A percentile compares a stretch with the other conserved stretches of the same genome.
Conservation (phyloP, 2,329 filamentous ascomycete species). For the Sclerotinia borealis region DNA sequence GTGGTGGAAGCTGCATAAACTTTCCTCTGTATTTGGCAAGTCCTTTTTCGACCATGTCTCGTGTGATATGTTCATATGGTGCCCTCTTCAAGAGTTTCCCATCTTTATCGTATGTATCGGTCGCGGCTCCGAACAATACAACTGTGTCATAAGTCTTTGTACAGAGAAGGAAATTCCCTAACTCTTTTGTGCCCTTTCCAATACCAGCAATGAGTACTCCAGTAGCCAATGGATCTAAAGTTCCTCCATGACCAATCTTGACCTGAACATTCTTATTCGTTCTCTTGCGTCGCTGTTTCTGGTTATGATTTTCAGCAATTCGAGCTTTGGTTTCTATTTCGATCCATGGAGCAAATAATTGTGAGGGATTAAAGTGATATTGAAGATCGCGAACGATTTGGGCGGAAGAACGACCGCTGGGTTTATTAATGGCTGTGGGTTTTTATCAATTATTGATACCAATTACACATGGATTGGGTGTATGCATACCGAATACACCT, state of each 20-base stretch:
- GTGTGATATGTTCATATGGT: constrained; percentile 75
- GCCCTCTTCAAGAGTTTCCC: constrained; percentile 76
- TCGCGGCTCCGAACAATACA: constrained; percentile 84
- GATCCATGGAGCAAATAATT: constrained; percentile 73
- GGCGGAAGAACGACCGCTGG: constrained; percentile 77
- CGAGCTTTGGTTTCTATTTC: constrained; percentile 53
- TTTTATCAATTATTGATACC: constrained; percentile 10
- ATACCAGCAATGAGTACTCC: constrained; percentile 87
- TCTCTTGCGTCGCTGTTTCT: constrained; percentile 50
- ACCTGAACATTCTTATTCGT: constrained; percentile 58
- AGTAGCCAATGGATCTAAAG: constrained; percentile 87
- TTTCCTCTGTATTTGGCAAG: constrained; percentile 71
- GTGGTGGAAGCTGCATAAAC: constrained; percentile 82
- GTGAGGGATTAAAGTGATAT: constrained; percentile 73
- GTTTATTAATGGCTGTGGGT: constrained; percentile 83
- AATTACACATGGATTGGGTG: background rate
- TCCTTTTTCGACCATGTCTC: constrained; percentile 69
- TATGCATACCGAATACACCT: constrained; percentile 52
- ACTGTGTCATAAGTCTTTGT: constrained; percentile 91
- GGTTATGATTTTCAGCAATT: constrained; percentile 49
- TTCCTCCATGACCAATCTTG: constrained; percentile 95
- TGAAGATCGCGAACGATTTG: constrained; percentile 88
- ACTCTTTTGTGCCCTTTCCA: constrained; percentile 78
- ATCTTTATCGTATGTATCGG: constrained; percentile 83
- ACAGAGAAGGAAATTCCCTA: constrained; percentile 75